phyloP scores from a whole-genome alignment of 2,329 filamentous ascomycete genomes.

The Nemania sp. region DNA sequence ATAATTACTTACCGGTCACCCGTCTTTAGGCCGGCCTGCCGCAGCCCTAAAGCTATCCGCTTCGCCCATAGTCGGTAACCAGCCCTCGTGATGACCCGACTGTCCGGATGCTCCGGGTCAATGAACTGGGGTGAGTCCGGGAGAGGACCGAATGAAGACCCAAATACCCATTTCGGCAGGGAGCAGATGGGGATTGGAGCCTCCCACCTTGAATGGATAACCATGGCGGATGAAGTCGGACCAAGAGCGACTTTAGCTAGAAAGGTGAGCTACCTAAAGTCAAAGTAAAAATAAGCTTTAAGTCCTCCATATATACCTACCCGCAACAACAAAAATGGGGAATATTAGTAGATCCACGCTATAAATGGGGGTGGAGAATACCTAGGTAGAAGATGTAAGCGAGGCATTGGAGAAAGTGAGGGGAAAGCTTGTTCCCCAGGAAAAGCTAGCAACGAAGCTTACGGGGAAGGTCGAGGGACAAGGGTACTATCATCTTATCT shows the following conservation, averaged over 20 bases:
- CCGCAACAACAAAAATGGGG: not conserved
- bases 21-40: conserved; percentile 70
- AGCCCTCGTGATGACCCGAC: conserved; percentile 72
- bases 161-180: conserved; percentile 68
- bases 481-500: conserved; percentile 16
- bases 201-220: conserved; percentile 61
- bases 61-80: conserved; percentile 78
- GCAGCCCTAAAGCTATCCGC: conserved; percentile 76
- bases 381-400: conserved; percentile 2
- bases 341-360: too few species aligned
- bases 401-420: conserved; percentile 29
- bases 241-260: not conserved
- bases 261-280: not conserved
- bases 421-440: conserved; percentile 31
- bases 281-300: not conserved
- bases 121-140: conserved; percentile 64
- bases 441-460: not conserved
- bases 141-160: conserved; percentile 59
- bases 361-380: not conserved
- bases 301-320: not conserved
- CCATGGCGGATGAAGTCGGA: conserved; percentile 53
- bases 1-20: conserved; percentile 66
- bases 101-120: conserved; percentile 75
- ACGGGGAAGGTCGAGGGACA: conserved; percentile 20
- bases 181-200: conserved; percentile 61